Conservation (phyloP, 2,329 filamentous ascomycete genomes). For the Colletotrichum sp. region DNA sequence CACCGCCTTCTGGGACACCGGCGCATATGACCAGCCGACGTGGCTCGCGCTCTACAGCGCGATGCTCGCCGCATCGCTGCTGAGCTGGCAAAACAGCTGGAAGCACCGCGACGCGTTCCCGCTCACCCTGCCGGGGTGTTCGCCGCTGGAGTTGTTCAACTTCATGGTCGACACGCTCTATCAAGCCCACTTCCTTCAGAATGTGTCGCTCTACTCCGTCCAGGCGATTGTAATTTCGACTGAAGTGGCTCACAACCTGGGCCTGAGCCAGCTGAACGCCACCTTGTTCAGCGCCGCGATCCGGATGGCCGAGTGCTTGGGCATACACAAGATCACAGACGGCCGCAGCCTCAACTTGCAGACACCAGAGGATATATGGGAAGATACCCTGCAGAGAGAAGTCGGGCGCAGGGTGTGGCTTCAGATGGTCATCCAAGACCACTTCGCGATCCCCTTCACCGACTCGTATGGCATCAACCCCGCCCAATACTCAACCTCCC, state of each 20-base stretch:
- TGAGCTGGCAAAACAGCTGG: neutral
- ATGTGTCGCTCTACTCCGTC: accelerated
- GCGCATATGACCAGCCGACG: neutral
- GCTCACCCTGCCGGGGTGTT: neutral
- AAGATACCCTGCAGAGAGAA: neutral
- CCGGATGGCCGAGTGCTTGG: neutral
- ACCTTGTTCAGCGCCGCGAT: neutral
- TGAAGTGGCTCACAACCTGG: neutral
- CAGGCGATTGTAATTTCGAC: neutral
- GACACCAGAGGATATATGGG: neutral
- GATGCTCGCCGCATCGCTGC: neutral
- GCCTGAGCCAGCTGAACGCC: neutral
- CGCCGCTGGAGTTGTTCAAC: neutral
- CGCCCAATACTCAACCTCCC: neutral
- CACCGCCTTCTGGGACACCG: neutral
- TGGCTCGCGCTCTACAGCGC: neutral
- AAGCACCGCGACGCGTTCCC: neutral
- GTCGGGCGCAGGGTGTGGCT: neutral
- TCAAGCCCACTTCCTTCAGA: neutral
- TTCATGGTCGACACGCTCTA: neutral
- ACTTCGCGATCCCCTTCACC: neutral
- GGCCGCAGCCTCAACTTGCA: neutral
- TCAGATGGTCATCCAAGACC: neutral
- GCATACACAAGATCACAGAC: neutral
- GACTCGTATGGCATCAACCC: neutral